Conservation (phyloP, 305 asterid genomes). For the Fraxinus xanthoxyloides region DNA sequence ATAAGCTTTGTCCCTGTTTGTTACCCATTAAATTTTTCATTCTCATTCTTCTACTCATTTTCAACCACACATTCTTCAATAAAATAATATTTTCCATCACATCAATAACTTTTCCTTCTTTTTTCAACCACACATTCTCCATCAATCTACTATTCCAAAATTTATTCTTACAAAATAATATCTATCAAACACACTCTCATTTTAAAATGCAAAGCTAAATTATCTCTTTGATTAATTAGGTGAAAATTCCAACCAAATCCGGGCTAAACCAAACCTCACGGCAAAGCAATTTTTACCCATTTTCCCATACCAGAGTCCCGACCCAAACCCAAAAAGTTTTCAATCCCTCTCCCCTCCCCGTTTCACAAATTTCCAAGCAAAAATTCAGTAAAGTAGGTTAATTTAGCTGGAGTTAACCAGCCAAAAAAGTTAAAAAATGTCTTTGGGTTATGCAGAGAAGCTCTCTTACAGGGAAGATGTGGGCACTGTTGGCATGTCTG, state of each 20-base stretch:
- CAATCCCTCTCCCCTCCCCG: not conserved
- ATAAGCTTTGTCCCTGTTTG: no score
- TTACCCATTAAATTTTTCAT: no score
- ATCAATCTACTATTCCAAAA: no score
- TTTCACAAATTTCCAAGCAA: not conserved
- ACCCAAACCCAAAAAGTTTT: not conserved
- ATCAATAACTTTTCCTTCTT: no score
- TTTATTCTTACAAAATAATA: no score
- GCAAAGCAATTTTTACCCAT: not conserved
- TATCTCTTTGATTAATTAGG: not conserved
- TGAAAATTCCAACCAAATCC: not conserved
- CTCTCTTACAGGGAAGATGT: slow-evolving; percentile 90
- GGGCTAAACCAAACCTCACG: not conserved
- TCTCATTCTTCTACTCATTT: no score
- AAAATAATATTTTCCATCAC: no score
- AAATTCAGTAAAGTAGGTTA: not conserved
- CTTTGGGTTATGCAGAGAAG: slow-evolving; percentile 94
- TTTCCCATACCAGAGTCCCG: not conserved
- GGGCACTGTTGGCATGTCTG: slow-evolving; percentile 95
- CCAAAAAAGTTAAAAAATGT: slow-evolving; percentile 33
- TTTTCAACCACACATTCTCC: no score
- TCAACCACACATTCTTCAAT: no score
- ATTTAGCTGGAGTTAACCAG: not conserved
- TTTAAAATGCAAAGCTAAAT: no score
- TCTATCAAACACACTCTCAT: no score